These are phyloP conservation scores for Orbilia quercus DNA, from an alignment of 2,329 filamentous ascomycete species.

Conservation along the genomic window DNA sequence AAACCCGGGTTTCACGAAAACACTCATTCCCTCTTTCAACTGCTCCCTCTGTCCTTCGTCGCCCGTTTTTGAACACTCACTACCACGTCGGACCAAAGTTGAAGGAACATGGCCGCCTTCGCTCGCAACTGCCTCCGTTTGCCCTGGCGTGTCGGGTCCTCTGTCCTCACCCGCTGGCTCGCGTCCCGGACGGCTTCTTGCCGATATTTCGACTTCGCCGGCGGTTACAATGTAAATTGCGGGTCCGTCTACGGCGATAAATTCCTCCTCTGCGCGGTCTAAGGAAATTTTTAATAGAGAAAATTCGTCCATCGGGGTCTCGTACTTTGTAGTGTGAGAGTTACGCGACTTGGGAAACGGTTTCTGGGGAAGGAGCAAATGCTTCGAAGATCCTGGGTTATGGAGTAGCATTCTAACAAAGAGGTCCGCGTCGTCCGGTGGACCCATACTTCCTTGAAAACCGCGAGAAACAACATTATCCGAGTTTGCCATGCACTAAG, in stretches of 20 bases:
- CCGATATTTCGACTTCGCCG: constrained; percentile 35
- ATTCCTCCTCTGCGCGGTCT: constrained; percentile 31
- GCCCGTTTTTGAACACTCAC: constrained; percentile 38
- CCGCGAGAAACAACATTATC: constrained; percentile 6
- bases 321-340: constrained; percentile 30
- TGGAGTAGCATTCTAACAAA: constrained; percentile 19
- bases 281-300: constrained; percentile 27
- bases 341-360: constrained; percentile 25
- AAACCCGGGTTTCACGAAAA: constrained; percentile 41
- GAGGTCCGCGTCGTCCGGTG: background rate
- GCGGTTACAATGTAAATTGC: constrained; percentile 37
- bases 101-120: constrained; percentile 36
- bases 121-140: constrained; percentile 31
- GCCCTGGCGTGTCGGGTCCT: constrained; percentile 24
- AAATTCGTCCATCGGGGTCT: constrained; percentile 24
- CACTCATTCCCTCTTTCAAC: constrained; percentile 34
- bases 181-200: constrained; percentile 16
- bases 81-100: constrained; percentile 22
- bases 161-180: background rate
- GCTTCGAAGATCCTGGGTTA: constrained; percentile 7
- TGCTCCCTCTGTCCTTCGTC: constrained; percentile 35
- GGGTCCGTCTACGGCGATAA: constrained; percentile 30
- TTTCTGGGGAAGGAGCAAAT: constrained; percentile 13
- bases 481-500: constrained; percentile 25
- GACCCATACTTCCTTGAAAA: background rate